These are phyloP conservation scores for Stentor roeselii DNA, from an alignment of 73 alveolate species.

Conservation along the genomic window DNA sequence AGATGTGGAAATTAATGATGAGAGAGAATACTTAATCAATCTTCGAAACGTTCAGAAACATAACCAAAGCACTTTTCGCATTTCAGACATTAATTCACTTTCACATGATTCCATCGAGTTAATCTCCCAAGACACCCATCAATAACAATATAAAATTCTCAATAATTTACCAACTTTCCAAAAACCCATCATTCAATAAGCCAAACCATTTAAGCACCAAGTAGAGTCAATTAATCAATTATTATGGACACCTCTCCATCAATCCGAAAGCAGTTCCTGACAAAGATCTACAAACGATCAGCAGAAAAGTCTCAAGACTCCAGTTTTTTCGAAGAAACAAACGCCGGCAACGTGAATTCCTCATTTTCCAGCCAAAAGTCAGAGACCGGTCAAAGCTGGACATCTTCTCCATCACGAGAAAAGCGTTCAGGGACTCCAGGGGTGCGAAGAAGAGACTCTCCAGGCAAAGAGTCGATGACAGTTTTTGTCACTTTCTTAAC, in stretches of 20 bases:
- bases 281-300: neutral
- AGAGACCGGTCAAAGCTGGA: neutral
- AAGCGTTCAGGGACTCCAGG: too few species aligned
- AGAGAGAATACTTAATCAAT: neutral
- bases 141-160: neutral
- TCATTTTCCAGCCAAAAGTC: neutral
- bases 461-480: too few species aligned
- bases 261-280: neutral
- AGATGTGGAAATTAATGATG: too few species aligned
- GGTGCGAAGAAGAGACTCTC: neutral
- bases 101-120: neutral
- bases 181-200: neutral
- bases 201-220: neutral
- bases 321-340: neutral
- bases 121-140: neutral
- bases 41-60: too few species aligned
- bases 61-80: neutral
- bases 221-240: too few species aligned
- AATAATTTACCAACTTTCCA: neutral
- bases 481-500: neutral
- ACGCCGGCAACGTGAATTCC: neutral
- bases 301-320: neutral
- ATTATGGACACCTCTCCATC: neutral
- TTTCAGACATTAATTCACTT: neutral
- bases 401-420: neutral